Conservation (phyloP, 139 green algal genomes). For the Zygnema cylindricum region DNA sequence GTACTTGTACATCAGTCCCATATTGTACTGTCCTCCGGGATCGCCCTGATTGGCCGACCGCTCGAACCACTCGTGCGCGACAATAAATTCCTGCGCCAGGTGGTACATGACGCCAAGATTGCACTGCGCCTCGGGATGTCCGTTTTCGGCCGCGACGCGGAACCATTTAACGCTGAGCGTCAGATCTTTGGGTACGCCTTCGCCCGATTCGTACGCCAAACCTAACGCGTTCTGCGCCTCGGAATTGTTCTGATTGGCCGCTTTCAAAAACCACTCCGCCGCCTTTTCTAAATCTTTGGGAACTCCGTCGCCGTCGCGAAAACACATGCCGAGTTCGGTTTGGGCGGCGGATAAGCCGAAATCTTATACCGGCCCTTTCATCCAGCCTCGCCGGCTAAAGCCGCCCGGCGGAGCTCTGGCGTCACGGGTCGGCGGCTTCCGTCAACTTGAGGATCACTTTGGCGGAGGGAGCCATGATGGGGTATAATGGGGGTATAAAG, state of each 20-base stretch:
- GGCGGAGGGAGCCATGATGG: neutral
- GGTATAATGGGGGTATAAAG: too few species aligned
- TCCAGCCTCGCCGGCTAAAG: too few species aligned
- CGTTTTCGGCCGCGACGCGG: slow-evolving; percentile 55
- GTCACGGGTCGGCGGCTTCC: neutral
- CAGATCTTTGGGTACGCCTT: slow-evolving; percentile 38
- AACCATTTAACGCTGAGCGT: slow-evolving; percentile 56
- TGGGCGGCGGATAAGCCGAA: neutral
- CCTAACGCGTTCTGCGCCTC: slow-evolving; percentile 7
- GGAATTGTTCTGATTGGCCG: slow-evolving; percentile 43
- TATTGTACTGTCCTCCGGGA: neutral
- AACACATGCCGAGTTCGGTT: slow-evolving; percentile 54
- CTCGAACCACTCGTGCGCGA: slow-evolving; percentile 51
- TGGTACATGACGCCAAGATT: slow-evolving; percentile 55
- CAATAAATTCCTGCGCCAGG: slow-evolving; percentile 40
- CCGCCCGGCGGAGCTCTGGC: too few species aligned
- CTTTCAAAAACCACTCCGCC: slow-evolving; percentile 57
- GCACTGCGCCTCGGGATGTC: slow-evolving; percentile 40
- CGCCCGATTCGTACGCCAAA: neutral
- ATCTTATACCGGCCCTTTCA: neutral
- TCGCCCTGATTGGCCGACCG: slow-evolving; percentile 47
- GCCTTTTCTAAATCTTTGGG: slow-evolving; percentile 49
- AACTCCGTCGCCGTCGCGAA: slow-evolving; percentile 48
- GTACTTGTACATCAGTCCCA: slow-evolving; percentile 16
- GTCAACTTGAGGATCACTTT: neutral